Evolutionary conservation across 2,329 filamentous ascomycete genomes (phyloP).

Genomic region (Cercospora berteroae): DNA sequence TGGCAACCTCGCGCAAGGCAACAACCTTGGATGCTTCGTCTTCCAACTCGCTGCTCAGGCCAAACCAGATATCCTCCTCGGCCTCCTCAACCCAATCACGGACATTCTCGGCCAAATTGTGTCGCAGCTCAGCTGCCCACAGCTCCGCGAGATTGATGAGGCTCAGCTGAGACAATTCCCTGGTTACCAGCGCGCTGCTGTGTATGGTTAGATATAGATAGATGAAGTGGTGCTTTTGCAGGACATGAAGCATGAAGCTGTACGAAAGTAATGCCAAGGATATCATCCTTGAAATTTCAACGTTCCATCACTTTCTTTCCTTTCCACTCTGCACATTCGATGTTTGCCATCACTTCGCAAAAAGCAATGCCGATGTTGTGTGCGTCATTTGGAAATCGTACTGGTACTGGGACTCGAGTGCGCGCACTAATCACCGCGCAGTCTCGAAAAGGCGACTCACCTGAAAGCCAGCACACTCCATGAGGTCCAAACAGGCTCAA

Average conservation of each 20-base stretch:
- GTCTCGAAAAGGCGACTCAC: neutral
- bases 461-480: neutral
- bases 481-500: neutral
- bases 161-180: conserved; percentile 32
- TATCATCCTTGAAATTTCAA: neutral
- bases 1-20: conserved; percentile 31
- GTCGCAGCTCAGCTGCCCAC: conserved; percentile 28
- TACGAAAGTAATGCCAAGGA: neutral
- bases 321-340: neutral
- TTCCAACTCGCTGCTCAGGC: conserved; percentile 38
- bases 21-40: conserved; percentile 41
- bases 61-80: conserved; percentile 32
- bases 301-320: neutral
- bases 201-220: conserved; percentile 9
- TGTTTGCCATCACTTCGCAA: neutral
- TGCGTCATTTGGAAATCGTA: too few species aligned
- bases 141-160: conserved; percentile 31
- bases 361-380: neutral
- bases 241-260: neutral
- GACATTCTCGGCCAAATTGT: conserved; percentile 20
- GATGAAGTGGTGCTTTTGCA: neutral
- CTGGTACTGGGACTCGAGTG: too few species aligned
- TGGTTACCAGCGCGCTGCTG: conserved; percentile 28
- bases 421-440: too few species aligned
- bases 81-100: conserved; percentile 14